Base-by-base conservation (phyloP, 1,139 yeast species). In the Pichia inconspicua region DNA sequence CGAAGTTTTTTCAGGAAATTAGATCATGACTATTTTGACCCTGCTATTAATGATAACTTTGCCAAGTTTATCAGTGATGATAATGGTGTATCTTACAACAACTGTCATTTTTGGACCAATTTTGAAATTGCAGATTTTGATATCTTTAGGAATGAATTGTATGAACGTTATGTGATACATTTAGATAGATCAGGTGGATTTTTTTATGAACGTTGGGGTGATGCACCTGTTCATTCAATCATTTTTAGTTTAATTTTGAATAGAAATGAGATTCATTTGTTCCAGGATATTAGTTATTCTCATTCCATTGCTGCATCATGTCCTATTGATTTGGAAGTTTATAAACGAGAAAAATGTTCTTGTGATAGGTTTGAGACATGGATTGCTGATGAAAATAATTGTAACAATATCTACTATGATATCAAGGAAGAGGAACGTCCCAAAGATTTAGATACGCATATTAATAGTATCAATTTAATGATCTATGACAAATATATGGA, bases 181-280 rank as follows among this genome's bases (percentile, higher is more conserved):
- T 65, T 78, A 56, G 84, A 78, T 60, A 58, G 61, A 39, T 67
- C 74, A 1, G 83, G 83, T 11, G 83, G 83, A 0, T 78, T 78
- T 58, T 78, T 77, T 61, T 78, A 78, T 59, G 82, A 78, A 56
- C 66, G 84, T 61, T 78, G 83, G 83, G 84, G 84, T 8, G 84
- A 78, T 60, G 84, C 84, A 0, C 83, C 83, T 5, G 67, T 78
- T 46, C 84, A 78, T 60, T 73, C 83, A 4, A 72, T 79, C 45
- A 83, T 82, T 0, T 82, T 74, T 2, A 69, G 81, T 1, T 65
- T 74, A 44, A 66, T 79, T 56, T 61, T 78, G 54, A 66, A 70
- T 27, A 71, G 64, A 49, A 68, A 67, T 38, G 66, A 77, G 56
- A 66, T 79, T 22, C 80, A 77, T 59, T 72, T 75, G 57, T 79